These are phyloP conservation scores for Thecaphora thlaspeos DNA, from an alignment of 1,284 basidiomycete species.

Conservation along the genomic window DNA sequence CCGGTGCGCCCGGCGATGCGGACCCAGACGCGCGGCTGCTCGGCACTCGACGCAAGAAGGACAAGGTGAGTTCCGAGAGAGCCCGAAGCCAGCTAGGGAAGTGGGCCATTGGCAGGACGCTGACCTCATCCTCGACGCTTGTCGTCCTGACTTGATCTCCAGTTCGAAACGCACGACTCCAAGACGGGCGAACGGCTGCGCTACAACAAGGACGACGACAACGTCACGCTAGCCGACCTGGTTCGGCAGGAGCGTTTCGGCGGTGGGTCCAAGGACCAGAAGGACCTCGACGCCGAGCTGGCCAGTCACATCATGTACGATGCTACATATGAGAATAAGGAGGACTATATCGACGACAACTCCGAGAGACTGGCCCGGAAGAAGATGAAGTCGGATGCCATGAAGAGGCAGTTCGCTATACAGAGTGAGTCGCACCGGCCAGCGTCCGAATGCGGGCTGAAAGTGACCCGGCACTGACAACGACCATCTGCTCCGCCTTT, in stretches of 20 bases:
- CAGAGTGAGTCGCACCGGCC: constrained; percentile 61
- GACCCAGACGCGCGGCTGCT: constrained; percentile 50
- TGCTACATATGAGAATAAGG: constrained; percentile 68
- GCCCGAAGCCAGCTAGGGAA: neutral
- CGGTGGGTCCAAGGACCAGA: constrained; percentile 83
- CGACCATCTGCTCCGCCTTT: too few species aligned
- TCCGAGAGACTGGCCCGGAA: constrained; percentile 85
- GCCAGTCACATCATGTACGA: constrained; percentile 84
- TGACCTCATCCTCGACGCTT: neutral
- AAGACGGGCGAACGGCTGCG: constrained; percentile 62
- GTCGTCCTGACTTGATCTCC: neutral
- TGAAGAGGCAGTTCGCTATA: constrained; percentile 95
- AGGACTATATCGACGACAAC: constrained; percentile 96
- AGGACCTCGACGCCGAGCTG: constrained; percentile 84
- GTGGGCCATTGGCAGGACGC: neutral
- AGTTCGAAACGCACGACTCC: constrained; percentile 82
- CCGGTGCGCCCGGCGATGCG: constrained; percentile 60
- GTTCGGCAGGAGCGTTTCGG: constrained; percentile 87
- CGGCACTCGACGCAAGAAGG: constrained; percentile 71
- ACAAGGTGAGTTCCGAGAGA: constrained; percentile 64
- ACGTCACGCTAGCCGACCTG: constrained; percentile 80
- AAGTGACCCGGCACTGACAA: too few species aligned
- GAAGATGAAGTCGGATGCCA: constrained; percentile 91
- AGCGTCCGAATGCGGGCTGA: too few species aligned
- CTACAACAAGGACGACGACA: constrained; percentile 71